Conservation (phyloP, 768 basidiomycete genomes). For the Pisolithus sp. region DNA sequence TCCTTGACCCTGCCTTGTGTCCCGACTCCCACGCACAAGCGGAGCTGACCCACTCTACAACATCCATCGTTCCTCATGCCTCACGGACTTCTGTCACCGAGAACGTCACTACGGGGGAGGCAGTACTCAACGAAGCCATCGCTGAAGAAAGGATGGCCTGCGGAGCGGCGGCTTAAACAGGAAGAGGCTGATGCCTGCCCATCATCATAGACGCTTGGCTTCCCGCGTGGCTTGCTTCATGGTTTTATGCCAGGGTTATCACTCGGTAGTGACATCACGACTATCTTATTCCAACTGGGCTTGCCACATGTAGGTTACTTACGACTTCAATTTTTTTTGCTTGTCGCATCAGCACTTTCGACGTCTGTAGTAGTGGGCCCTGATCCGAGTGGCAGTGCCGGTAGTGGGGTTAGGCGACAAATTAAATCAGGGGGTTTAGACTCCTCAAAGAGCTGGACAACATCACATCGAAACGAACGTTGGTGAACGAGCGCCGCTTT, state of each 20-base stretch:
- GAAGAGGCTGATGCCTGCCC: constrained; percentile 49
- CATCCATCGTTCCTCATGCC: constrained; percentile 9
- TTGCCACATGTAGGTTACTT: no score
- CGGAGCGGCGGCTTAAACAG: constrained; percentile 45
- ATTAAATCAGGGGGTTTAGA: no score
- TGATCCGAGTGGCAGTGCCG: no score
- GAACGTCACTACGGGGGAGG: constrained; percentile 48
- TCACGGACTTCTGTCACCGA: constrained; percentile 9
- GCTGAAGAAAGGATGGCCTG: constrained; percentile 61
- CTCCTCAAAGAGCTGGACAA: no score
- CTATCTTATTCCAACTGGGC: neutral
- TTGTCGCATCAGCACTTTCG: neutral
- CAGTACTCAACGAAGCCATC: constrained; percentile 61
- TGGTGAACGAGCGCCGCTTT: no score
- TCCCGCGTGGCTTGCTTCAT: constrained; percentile 54
- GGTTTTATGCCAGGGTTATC: constrained; percentile 47
- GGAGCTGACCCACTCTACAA: constrained; percentile 27
- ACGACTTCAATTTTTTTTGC: neutral
- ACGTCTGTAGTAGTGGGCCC: no score
- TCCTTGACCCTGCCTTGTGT: constrained; percentile 28
- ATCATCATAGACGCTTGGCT: constrained; percentile 18
- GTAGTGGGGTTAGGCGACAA: no score
- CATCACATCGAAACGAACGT: no score
- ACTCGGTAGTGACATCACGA: constrained; percentile 13
- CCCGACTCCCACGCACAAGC: constrained; percentile 43